A percentile compares a stretch with the other conserved stretches of the same genome.
Evolutionary conservation across 768 basidiomycete genomes (phyloP).

Genomic region (Butyriboletus loyo): DNA sequence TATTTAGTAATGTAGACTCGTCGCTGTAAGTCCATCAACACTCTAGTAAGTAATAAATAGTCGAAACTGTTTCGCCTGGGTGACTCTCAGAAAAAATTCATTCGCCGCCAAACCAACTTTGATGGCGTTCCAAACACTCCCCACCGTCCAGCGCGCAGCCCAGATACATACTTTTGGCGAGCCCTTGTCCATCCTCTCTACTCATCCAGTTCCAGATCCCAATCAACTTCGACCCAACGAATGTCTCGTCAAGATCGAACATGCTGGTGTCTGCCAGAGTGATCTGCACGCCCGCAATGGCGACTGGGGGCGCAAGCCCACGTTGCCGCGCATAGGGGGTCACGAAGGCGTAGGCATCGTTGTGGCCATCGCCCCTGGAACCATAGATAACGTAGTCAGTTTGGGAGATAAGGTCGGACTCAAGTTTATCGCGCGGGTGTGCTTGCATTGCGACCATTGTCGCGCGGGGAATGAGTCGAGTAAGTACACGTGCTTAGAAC

Average conservation of each 20-base stretch:
- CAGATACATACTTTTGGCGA: conserved; percentile 16
- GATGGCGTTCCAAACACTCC: conserved; percentile 7
- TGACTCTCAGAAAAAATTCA: no score
- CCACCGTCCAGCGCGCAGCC: conserved; percentile 26
- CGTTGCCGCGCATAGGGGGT: conserved; percentile 38
- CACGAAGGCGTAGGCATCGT: conserved; percentile 48
- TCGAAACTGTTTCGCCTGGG: no score
- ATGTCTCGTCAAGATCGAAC: conserved; percentile 41
- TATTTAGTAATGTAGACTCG: no score
- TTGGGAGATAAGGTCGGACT: conserved; percentile 43
- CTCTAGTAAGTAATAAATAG: no score
- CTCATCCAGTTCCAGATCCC: conserved; percentile 16
- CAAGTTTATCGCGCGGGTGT: conserved; percentile 41
- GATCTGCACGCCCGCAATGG: conserved; percentile 41
- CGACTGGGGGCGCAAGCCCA: conserved; percentile 32
- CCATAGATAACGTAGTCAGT: conserved; percentile 28
- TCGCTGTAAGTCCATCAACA: no score
- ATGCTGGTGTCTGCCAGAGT: conserved; percentile 42
- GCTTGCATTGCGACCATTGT: conserved; percentile 42
- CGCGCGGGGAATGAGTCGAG: conserved; percentile 34
- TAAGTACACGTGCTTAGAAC: conserved; percentile 7
- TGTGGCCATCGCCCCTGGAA: conserved; percentile 41
- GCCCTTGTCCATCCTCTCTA: conserved; percentile 10
- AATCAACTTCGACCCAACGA: conserved; percentile 20
- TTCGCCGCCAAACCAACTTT: not conserved